A percentile compares a stretch with the other conserved stretches of the same genome.
These are phyloP conservation scores for Cicer arietinum DNA, from an alignment of 306 rosid species.

Conservation along the genomic window DNA sequence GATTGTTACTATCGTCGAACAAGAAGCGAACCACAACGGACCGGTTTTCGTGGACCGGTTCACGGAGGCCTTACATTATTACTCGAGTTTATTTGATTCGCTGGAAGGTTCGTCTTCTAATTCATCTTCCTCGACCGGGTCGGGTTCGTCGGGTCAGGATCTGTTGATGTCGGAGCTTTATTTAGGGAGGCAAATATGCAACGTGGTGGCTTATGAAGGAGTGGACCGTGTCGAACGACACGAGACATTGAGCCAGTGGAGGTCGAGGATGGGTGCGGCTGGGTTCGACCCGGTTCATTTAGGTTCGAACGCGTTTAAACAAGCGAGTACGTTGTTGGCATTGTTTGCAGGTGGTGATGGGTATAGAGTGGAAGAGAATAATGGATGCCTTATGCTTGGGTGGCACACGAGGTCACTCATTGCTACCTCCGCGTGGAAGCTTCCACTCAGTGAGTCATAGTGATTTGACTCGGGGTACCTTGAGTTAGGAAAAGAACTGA, in stretches of 20 bases:
- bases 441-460: constrained; percentile 40
- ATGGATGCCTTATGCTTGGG: constrained; percentile 78
- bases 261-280: constrained; percentile 57
- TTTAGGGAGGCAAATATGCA: constrained; percentile 73
- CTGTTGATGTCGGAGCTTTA: constrained; percentile 74
- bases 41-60: constrained; percentile 75
- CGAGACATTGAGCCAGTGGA: constrained; percentile 77
- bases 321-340: constrained; percentile 73
- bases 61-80: constrained; percentile 79
- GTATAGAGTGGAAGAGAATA: constrained; percentile 77
- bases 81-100: constrained; percentile 80
- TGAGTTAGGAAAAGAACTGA: not conserved
- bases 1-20: constrained; percentile 73
- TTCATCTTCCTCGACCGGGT: constrained; percentile 26
- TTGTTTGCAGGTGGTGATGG: constrained; percentile 73
- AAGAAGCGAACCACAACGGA: constrained; percentile 80
- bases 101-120: constrained; percentile 59
- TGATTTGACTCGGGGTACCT: constrained; percentile 52
- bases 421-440: constrained; percentile 86
- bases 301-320: constrained; percentile 85
- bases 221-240: constrained; percentile 81
- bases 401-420: constrained; percentile 92
- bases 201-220: constrained; percentile 86
- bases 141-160: constrained; percentile 57
- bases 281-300: constrained; percentile 80